phyloP scores from a whole-genome alignment of 208 protist species.

The Endotrypanum monterogeii region DNA sequence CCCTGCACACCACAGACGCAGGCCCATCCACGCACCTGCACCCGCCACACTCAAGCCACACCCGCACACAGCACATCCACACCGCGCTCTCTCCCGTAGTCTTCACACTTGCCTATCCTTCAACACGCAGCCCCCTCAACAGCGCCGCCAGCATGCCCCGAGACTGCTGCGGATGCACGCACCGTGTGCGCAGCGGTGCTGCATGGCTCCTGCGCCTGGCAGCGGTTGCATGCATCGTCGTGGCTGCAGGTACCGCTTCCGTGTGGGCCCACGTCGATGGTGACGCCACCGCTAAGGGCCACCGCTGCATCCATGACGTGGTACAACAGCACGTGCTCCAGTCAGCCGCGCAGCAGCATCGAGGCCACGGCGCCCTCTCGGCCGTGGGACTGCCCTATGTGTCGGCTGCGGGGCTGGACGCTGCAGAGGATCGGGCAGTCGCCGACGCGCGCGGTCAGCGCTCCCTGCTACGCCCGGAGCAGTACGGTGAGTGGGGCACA shows the following conservation, averaged over 20 bases:
- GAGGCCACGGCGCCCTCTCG: not conserved
- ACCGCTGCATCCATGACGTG: conserved; percentile 25
- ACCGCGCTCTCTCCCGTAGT: not conserved
- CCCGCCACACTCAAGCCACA: not conserved
- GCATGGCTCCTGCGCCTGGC: conserved; percentile 25
- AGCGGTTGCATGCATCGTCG: conserved; percentile 5
- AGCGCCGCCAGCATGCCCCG: not conserved
- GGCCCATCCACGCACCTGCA: not conserved
- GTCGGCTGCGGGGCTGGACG: not conserved
- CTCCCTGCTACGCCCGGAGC: not conserved
- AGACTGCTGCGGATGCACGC: conserved; percentile 10
- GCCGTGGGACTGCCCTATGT: conserved; percentile 12
- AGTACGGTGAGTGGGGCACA: conserved; percentile 17
- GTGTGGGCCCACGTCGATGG: conserved; percentile 1
- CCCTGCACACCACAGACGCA: too few species aligned
- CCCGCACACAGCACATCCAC: not conserved
- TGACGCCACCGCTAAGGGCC: not conserved
- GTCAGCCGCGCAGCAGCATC: conserved; percentile 1
- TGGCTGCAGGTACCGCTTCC: not conserved
- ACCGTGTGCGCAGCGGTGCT: conserved; percentile 9
- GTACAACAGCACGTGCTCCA: conserved; percentile 26
- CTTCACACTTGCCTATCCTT: not conserved
- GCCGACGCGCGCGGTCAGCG: not conserved
- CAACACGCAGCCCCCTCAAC: too few species aligned
- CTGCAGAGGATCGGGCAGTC: not conserved